Evolutionary conservation across 192 early-diverging fungal species (phyloP), one percentile per base, ranked within the genome.

Genomic region (Coemansia sp.): DNA sequence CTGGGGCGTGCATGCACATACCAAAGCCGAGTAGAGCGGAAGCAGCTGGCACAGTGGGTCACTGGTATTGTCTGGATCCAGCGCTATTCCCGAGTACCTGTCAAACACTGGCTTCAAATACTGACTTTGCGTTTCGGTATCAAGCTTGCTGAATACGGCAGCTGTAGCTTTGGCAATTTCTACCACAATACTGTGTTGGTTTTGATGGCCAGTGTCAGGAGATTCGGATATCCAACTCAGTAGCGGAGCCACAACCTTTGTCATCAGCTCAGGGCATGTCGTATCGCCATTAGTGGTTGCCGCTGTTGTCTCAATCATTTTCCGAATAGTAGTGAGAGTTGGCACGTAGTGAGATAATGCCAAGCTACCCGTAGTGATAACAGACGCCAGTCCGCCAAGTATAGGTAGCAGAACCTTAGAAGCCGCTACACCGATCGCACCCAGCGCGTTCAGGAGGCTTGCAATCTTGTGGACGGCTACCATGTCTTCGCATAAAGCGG

Each of bases 1-100:
- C 79, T 89, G 56, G 14, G 74, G 70, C 53, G 64, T 40, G 65
- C 67, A 71, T 17, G 79, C 61, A 38, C 79, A 82, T 6, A 82
- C 57, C 15, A 65, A 54, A 0, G 79, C 74, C 2, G 78, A 71
- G 15, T 65, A 74, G 44, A 81, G 37, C 6, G 78, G 72, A 0
- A 74, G 62, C 22, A 71, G 64, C 46, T 31, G 65, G 42, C 22
- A 26, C 4, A 17, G 22, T 14, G 25, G 12, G 21, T 25, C 53
- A 0, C 44, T 28, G 11, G 54, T 20, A 2, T 34, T 9, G 5
- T 17, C 28, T 1, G 54, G 52, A 12, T 22, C 20, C 4, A 64
- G 50, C 4, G 61, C 47, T 6, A 31, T 37, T 11, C 52, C 57
- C 0, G 47, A 58, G 65, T 74, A 74, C 22, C 49, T 53, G 19